Conservation (phyloP, 2,329 filamentous ascomycete species). For the Fusarium abutilonis region DNA sequence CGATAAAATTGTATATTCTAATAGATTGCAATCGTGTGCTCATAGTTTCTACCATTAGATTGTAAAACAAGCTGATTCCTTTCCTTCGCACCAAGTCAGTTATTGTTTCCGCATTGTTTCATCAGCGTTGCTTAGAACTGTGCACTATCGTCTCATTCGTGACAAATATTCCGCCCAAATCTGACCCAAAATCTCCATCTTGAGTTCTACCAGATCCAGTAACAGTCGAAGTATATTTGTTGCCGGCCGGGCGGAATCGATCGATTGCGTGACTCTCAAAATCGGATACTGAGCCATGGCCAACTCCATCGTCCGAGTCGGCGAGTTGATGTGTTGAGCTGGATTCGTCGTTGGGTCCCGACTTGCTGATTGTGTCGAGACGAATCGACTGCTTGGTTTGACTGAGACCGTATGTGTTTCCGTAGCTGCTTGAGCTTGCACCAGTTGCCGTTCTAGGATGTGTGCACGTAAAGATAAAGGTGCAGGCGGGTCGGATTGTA, state of each 20-base stretch:
- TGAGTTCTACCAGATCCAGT: constrained; percentile 18
- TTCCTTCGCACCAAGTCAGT: background rate
- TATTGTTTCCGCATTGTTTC: background rate
- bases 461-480: constrained; percentile 36
- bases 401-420: constrained; percentile 33
- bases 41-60: too few species aligned
- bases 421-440: constrained; percentile 37
- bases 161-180: constrained; percentile 37
- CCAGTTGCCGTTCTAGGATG: constrained; percentile 26
- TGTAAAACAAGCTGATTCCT: background rate
- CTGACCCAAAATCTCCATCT: background rate
- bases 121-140: constrained; percentile 13
- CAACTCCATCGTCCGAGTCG: constrained; percentile 10
- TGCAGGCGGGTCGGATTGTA: constrained; percentile 37
- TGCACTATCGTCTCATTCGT: constrained; percentile 41
- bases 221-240: constrained; percentile 24
- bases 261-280: constrained; percentile 41
- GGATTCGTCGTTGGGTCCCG: constrained; percentile 25
- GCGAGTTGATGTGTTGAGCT: constrained; percentile 40
- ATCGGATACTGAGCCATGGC: constrained; percentile 25
- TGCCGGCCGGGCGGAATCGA: constrained; percentile 21
- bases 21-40: too few species aligned
- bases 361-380: constrained; percentile 33
- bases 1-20: too few species aligned
- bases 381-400: constrained; percentile 40